A percentile compares a stretch with the other conserved stretches of the same genome.
These are phyloP conservation scores for Cercis canadensis DNA, from an alignment of 306 rosid species.

Conservation along the genomic window DNA sequence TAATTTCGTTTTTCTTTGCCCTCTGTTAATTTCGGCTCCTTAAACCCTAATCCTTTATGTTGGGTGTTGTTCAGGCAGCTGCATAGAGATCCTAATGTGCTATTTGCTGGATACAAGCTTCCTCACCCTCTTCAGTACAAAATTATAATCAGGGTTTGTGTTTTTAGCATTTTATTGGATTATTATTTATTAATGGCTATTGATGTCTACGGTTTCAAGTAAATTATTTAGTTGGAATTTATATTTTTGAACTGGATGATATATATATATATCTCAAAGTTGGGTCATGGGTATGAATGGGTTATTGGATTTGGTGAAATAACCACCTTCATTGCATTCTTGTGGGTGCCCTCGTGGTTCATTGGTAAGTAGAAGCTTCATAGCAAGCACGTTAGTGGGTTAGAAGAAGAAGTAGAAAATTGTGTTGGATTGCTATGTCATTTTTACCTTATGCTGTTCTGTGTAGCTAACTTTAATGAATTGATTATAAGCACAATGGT, in stretches of 20 bases:
- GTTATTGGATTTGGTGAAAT: neutral
- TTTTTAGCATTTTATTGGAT: conserved; percentile 15
- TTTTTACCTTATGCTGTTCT: no score
- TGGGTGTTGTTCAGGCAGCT: conserved; percentile 63
- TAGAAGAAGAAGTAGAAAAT: no score
- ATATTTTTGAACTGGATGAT: neutral
- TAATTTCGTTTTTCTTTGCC: neutral
- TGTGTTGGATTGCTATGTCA: no score
- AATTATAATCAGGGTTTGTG: conserved; percentile 74
- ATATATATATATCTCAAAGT: neutral
- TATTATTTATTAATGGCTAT: neutral
- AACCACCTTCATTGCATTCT: neutral
- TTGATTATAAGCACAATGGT: no score
- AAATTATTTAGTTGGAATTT: neutral
- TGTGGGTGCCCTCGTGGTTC: neutral
- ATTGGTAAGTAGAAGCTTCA: neutral
- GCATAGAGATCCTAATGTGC: conserved; percentile 80
- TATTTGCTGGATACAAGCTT: conserved; percentile 93
- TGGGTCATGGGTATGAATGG: neutral
- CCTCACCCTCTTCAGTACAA: conserved; percentile 96
- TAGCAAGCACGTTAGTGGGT: neutral
- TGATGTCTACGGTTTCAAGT: neutral
- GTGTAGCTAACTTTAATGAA: neutral
- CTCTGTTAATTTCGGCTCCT: neutral
- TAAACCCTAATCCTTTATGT: conserved; percentile 13